Percentiles rank a stretch among this genome's conserved stretches.
Evolutionary conservation across 2,329 filamentous ascomycete species (phyloP).

Genomic region (Chrysoporthe austroafricana): DNA sequence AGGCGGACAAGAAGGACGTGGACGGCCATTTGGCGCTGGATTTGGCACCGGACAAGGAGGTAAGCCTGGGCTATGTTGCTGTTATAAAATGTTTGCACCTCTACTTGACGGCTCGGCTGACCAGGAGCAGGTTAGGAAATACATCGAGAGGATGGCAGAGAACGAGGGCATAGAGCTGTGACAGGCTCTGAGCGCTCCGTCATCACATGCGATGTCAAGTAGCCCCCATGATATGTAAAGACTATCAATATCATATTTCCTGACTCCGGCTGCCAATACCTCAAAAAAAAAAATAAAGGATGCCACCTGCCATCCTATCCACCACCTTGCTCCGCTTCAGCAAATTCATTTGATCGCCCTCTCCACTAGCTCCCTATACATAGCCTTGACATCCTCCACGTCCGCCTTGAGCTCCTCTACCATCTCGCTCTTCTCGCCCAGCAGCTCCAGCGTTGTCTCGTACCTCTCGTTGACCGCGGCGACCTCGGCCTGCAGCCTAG

Average conservation of each 20-base stretch:
- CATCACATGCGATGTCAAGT: background rate
- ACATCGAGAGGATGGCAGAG: constrained; percentile 78
- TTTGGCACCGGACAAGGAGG: constrained; percentile 83
- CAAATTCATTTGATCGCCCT: constrained; percentile 69
- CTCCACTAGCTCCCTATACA: constrained; percentile 92
- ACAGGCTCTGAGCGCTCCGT: background rate
- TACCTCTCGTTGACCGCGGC: constrained; percentile 75
- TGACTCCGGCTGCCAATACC: constrained; percentile 11
- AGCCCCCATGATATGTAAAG: constrained; percentile 12
- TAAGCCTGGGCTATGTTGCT: constrained; percentile 43
- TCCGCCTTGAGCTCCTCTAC: constrained; percentile 90
- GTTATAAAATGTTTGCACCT: constrained; percentile 25
- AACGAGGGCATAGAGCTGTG: constrained; percentile 76
- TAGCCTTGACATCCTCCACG: constrained; percentile 90
- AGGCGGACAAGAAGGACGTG: constrained; percentile 74
- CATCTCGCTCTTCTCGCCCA: constrained; percentile 95
- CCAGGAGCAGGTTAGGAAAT: constrained; percentile 66
- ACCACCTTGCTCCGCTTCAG: background rate
- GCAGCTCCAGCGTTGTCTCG: constrained; percentile 88
- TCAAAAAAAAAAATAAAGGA: background rate
- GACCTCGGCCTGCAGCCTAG: constrained; percentile 70
- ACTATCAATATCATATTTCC: constrained; percentile 26
- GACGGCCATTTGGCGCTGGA: constrained; percentile 77
- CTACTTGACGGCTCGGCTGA: constrained; percentile 14
- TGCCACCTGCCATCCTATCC: background rate